Evolutionary conservation across 148 eudicot genomes (phyloP).

Genomic region (Salicornia ramosissima): DNA sequence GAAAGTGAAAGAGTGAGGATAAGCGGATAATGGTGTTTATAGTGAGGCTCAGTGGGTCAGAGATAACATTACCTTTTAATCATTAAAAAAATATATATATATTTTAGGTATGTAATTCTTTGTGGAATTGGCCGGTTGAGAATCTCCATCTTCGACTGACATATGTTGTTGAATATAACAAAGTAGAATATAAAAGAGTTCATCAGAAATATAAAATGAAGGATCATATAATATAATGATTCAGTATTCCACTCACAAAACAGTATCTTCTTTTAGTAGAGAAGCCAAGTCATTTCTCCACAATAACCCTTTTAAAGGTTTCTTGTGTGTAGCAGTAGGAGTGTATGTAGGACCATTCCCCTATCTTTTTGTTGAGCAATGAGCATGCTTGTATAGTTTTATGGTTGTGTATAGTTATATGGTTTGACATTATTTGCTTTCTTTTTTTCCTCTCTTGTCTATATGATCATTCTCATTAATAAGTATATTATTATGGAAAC

Average conservation of each 20-base stretch:
- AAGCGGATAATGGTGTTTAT: too few relatives aligned
- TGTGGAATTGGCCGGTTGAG: not conserved
- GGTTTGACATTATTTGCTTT: not conserved
- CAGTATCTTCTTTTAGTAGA: constrained; percentile 5
- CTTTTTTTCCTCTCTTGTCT: too few relatives aligned
- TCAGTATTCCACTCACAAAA: constrained; percentile 35
- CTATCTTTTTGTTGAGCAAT: constrained; percentile 16
- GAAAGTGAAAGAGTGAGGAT: too few relatives aligned
- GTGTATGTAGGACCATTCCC: constrained; percentile 25
- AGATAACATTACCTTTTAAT: too few relatives aligned
- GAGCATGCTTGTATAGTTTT: constrained; percentile 14
- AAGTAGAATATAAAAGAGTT: not conserved
- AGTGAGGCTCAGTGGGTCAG: too few relatives aligned
- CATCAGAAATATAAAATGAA: constrained; percentile 1
- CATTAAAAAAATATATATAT: too few relatives aligned
- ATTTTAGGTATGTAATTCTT: too few relatives aligned
- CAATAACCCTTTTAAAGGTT: not conserved
- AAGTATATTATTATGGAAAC: too few relatives aligned
- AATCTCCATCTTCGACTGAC: constrained; percentile 2
- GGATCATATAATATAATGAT: constrained; percentile 23
- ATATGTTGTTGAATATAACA: constrained; percentile 8
- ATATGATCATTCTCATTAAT: too few relatives aligned
- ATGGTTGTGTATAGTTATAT: too few relatives aligned
- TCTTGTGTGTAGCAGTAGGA: not conserved
- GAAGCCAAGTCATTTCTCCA: constrained; percentile 28